Evolutionary conservation across 2,329 filamentous ascomycete species (phyloP).

Genomic region (Byssoonygena ceratinophila): DNA sequence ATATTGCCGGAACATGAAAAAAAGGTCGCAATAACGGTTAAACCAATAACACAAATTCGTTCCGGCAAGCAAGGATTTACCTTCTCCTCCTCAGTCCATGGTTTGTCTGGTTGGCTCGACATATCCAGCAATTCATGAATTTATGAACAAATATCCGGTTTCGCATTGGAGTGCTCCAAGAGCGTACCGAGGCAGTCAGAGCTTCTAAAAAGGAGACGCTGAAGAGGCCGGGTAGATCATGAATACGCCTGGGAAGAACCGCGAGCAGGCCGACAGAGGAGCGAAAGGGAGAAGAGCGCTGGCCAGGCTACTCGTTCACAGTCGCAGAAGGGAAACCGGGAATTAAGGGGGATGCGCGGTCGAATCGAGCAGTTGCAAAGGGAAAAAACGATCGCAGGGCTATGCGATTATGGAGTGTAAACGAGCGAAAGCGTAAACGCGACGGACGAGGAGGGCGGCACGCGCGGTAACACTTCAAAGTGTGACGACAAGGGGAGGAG

Average conservation of each 20-base stretch:
- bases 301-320: background rate
- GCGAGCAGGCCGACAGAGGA: background rate
- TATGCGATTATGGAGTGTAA: constrained; percentile 3
- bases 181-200: background rate
- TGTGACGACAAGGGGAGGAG: background rate
- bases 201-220: constrained; percentile 1
- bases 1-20: background rate
- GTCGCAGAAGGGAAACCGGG: background rate
- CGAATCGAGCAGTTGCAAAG: background rate
- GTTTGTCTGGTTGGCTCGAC: constrained; percentile 35
- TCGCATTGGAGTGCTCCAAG: constrained; percentile 5
- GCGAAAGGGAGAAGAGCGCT: background rate
- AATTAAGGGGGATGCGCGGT: background rate
- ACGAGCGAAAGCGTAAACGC: constrained; percentile 14
- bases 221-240: background rate
- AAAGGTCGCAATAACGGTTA: background rate
- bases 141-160: constrained; percentile 1
- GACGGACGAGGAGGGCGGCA: background rate
- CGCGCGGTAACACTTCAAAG: constrained; percentile 1
- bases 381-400: background rate
- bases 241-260: background rate
- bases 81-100: constrained; percentile 40
- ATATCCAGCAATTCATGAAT: constrained; percentile 28
- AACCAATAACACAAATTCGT: background rate
- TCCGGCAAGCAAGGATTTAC: constrained; percentile 21